These are phyloP conservation scores for Rosellinia necatrix DNA, from an alignment of 2,329 filamentous ascomycete species.

Conservation along the genomic window DNA sequence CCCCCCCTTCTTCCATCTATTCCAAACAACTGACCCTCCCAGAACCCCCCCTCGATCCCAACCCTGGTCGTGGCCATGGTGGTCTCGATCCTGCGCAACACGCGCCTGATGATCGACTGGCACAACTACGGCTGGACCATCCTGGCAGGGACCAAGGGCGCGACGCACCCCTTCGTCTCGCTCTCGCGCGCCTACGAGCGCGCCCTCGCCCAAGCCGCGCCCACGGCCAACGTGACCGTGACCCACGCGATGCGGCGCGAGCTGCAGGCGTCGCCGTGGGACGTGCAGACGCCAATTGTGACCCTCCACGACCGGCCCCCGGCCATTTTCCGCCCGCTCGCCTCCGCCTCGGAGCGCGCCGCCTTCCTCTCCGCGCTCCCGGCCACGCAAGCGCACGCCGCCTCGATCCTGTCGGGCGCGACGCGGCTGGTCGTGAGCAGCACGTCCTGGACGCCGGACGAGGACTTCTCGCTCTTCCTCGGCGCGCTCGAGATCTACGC, in stretches of 20 bases:
- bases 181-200: constrained; percentile 80
- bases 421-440: constrained; percentile 82
- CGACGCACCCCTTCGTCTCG: constrained; percentile 73
- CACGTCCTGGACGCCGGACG: constrained; percentile 96
- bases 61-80: constrained; percentile 78
- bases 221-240: constrained; percentile 79
- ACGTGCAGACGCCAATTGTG: constrained; percentile 66
- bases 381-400: constrained; percentile 64
- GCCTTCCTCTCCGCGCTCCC: constrained; percentile 68
- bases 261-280: constrained; percentile 66
- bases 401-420: constrained; percentile 60
- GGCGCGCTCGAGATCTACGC: constrained; percentile 81
- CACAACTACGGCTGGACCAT: constrained; percentile 99
- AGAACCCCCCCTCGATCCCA: constrained; percentile 95
- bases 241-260: constrained; percentile 85
- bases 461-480: constrained; percentile 89
- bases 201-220: constrained; percentile 68
- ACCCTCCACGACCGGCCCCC: constrained; percentile 88
- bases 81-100: constrained; percentile 76
- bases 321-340: constrained; percentile 75
- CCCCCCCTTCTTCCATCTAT: too few relatives aligned
- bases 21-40: constrained; percentile 29
- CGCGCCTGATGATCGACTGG: constrained; percentile 90
- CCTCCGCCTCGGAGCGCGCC: constrained; percentile 50
- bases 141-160: constrained; percentile 65